Base-by-base conservation (phyloP, 2,329 filamentous ascomycete genomes). In the Neopestalotiopsis sp. region DNA sequence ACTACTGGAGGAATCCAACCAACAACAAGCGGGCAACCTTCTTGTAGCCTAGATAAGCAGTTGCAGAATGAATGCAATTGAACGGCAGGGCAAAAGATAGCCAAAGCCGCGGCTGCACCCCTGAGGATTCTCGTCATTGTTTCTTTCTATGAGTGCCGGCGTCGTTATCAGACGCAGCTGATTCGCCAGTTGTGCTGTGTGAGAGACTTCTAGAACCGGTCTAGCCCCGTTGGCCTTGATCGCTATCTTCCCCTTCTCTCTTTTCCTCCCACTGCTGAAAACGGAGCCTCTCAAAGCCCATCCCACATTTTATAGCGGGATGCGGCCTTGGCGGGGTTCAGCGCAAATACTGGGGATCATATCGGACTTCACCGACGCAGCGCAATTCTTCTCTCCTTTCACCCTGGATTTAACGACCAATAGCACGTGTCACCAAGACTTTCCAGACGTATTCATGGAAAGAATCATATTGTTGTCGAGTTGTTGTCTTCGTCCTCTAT, bases 91-190 rank as follows among this genome's bases (percentile, higher is more conserved):
- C n/a, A 17, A 34, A 20, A 30, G 62, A 45, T 49, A 34, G 62
- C 38, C 24, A n/a, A 59, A 9, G 20, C 62, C n/a, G n/a, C 12
- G 62, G 62, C 62, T 49, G 38, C 38, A 65, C 62, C 62, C 62
- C 14, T 45, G 61, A 30, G 62, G 28, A 42, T 42, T 38, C 24
- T 3, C 24, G 24, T 28, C 24, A 28, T 38, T 2, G 61, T 42
- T 32, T 30, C 24, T 14, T 5, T 38, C 28, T 57, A 57, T 66
- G 12, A 14, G 17, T 56, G 53, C 9, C 45, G 45, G 14, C 10
- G 6, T 20, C 45, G 45, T 67, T 67, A 67, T 67, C 65, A 61
- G 34, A 49, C 17, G 28, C 12, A n/a, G 42, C 49, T 67, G 53
- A 67, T 67, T 67, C 32, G 65, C 20, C 40, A 24, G 65, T 34